These are phyloP conservation scores for Heritiera littoralis DNA, from an alignment of 345 rosid genomes.

Conservation along the genomic window DNA sequence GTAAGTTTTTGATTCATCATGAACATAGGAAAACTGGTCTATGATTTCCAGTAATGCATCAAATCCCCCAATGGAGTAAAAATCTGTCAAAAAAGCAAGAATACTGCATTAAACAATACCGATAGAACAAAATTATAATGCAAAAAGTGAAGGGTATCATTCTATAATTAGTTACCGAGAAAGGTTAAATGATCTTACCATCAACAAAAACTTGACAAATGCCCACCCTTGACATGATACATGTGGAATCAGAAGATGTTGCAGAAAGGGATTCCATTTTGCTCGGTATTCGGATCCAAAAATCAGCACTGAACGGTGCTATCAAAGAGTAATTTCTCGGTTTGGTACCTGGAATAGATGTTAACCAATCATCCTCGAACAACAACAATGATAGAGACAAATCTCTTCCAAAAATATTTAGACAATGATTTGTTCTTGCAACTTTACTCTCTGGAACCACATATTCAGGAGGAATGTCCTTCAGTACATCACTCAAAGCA, in stretches of 20 bases:
- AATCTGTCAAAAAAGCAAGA: conserved; percentile 48
- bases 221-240: conserved; percentile 67
- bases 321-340: conserved; percentile 46
- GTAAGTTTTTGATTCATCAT: conserved; percentile 54
- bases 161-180: conserved; percentile 11
- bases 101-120: conserved; percentile 10
- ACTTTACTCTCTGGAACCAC: conserved; percentile 51
- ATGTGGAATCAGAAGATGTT: conserved; percentile 38
- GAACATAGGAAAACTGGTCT: conserved; percentile 58
- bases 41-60: conserved; percentile 56
- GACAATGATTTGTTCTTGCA: conserved; percentile 44
- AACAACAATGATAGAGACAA: conserved; percentile 50
- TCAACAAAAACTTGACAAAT: conserved; percentile 57
- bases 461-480: conserved; percentile 57
- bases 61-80: conserved; percentile 52
- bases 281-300: conserved; percentile 78
- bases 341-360: conserved; percentile 32
- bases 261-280: conserved; percentile 32
- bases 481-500: conserved; percentile 39
- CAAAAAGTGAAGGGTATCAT: background rate
- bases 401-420: conserved; percentile 72
- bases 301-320: conserved; percentile 57
- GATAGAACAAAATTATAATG: conserved; percentile 16
- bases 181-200: conserved; percentile 51
- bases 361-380: conserved; percentile 43